phyloP scores from a whole-genome alignment of 305 asterid genomes.

The Solanum hybrid region DNA sequence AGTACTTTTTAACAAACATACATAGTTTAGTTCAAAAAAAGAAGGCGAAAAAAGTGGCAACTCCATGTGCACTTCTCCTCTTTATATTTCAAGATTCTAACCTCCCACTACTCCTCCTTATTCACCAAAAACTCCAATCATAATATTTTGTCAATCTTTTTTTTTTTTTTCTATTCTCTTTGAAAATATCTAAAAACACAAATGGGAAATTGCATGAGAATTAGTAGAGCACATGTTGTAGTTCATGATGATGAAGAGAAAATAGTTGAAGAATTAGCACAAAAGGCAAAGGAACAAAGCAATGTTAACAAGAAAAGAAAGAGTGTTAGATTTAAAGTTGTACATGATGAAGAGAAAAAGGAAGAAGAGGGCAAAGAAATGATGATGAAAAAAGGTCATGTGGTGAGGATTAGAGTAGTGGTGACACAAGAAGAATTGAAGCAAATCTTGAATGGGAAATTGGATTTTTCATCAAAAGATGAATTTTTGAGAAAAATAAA shows the following conservation, averaged over 20 bases:
- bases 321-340: constrained; percentile 6
- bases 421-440: constrained; percentile 21
- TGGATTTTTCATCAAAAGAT: constrained; percentile 4
- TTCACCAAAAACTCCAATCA: neutral
- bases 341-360: neutral
- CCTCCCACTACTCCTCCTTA: neutral
- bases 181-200: neutral
- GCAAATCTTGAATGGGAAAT: constrained; percentile 13
- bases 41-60: constrained; percentile 17
- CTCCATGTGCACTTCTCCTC: constrained; percentile 16
- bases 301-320: neutral
- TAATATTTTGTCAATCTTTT: neutral
- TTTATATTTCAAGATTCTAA: constrained; percentile 1
- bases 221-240: neutral
- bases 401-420: constrained; percentile 17
- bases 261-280: neutral
- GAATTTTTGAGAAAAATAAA: constrained; percentile 6
- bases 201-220: constrained; percentile 26
- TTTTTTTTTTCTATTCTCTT: neutral
- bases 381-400: constrained; percentile 1
- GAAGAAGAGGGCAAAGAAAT: neutral
- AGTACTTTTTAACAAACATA: neutral
- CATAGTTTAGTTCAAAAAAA: neutral
- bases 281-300: neutral
- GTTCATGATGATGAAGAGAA: neutral